Conservation (phyloP, 371 early-diverging fungal genomes). For the Mortierella sp. region DNA sequence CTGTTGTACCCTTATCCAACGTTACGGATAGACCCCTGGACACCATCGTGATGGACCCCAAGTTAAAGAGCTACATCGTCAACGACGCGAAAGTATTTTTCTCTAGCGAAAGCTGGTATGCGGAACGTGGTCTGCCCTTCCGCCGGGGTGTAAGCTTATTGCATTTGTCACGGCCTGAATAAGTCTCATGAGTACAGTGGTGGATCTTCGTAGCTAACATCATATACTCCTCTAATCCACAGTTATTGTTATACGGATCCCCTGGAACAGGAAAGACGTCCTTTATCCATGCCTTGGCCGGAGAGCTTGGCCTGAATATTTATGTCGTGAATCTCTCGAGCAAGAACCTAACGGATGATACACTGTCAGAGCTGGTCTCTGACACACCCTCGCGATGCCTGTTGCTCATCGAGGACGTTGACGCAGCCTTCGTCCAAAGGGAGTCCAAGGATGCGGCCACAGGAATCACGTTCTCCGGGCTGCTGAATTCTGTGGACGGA, state of each 20-base stretch:
- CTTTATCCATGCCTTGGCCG: constrained; percentile 96
- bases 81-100: constrained; percentile 85
- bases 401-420: constrained; percentile 97
- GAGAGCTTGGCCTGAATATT: constrained; percentile 92
- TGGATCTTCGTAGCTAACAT: no score
- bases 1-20: neutral
- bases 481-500: constrained; percentile 90
- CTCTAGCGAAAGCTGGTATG: constrained; percentile 85
- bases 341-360: constrained; percentile 91
- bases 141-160: constrained; percentile 78
- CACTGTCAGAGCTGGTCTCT: constrained; percentile 86
- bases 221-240: neutral
- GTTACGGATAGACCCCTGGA: constrained; percentile 60
- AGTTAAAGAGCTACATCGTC: constrained; percentile 72
- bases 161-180: neutral
- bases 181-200: neutral
- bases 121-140: constrained; percentile 92
- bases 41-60: constrained; percentile 73
- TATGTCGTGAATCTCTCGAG: constrained; percentile 92
- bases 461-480: constrained; percentile 68
- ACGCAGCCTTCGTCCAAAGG: constrained; percentile 89
- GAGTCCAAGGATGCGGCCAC: constrained; percentile 50
- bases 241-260: constrained; percentile 85
- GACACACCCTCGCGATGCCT: constrained; percentile 93
- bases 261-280: constrained; percentile 95